phyloP scores from a whole-genome alignment of 148 eudicot species.

The Spergularia bocconei region DNA sequence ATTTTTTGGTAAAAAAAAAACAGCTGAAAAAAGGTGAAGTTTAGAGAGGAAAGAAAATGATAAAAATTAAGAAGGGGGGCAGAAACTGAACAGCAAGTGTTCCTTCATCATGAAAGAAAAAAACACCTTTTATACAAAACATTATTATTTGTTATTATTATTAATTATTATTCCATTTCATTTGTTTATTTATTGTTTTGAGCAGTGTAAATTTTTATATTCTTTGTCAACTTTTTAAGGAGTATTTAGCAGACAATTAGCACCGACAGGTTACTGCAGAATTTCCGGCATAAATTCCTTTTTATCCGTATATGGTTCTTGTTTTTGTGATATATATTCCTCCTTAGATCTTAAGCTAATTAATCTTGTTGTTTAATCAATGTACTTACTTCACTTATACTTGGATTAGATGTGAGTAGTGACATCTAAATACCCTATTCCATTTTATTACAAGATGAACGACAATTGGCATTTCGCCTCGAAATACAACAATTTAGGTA shows the following conservation, averaged over 20 bases:
- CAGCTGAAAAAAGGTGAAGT: slow-evolving; percentile 9
- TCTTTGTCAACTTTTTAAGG: slow-evolving; percentile 22
- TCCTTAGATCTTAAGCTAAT: background rate
- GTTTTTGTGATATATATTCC: slow-evolving; percentile 7
- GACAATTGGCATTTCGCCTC: too few species aligned
- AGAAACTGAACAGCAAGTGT: slow-evolving; percentile 22
- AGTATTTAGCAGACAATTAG: slow-evolving; percentile 40
- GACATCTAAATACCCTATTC: too few species aligned
- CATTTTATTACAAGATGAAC: too few species aligned
- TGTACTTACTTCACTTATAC: too few species aligned
- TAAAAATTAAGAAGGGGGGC: slow-evolving; percentile 10
- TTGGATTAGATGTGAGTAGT: too few species aligned
- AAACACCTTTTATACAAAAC: slow-evolving; percentile 13
- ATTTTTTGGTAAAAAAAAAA: slow-evolving; percentile 12
- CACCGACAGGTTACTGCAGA: slow-evolving; percentile 42
- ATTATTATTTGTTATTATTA: background rate
- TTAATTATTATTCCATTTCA: slow-evolving; percentile 9
- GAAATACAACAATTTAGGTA: too few species aligned
- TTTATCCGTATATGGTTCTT: slow-evolving; percentile 31
- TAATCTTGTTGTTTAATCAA: too few species aligned
- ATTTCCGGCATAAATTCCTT: slow-evolving; percentile 32
- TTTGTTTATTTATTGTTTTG: slow-evolving; percentile 1
- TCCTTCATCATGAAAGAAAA: slow-evolving; percentile 16
- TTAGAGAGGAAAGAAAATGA: slow-evolving; percentile 5
- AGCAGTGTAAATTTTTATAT: slow-evolving; percentile 12